Conservation (phyloP, 352 stramenopile species). For the Phytophthora brassicae region DNA sequence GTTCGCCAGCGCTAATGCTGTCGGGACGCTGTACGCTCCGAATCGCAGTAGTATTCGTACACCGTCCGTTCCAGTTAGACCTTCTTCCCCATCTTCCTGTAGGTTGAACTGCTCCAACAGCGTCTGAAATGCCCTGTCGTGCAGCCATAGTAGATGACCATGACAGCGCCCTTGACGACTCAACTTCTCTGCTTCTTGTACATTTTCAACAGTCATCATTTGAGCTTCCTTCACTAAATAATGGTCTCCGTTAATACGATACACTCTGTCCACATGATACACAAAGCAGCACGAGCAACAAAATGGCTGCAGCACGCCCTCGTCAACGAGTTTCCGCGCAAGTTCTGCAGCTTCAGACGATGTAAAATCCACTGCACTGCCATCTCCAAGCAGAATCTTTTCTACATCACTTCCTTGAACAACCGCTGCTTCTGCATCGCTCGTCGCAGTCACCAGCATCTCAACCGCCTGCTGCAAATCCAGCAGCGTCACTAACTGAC, state of each 20-base stretch:
- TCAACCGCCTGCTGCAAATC: slow-evolving; percentile 30
- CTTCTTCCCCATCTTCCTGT: slow-evolving; percentile 10
- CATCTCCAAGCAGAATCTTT: slow-evolving; percentile 27
- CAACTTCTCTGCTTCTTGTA: neutral
- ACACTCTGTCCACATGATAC: slow-evolving; percentile 34
- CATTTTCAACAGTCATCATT: slow-evolving; percentile 8
- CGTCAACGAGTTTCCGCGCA: slow-evolving; percentile 26
- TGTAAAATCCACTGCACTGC: slow-evolving; percentile 21
- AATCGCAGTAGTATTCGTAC: slow-evolving; percentile 43
- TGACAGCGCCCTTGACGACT: slow-evolving; percentile 4
- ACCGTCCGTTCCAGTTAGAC: slow-evolving; percentile 38
- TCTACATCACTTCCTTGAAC: slow-evolving; percentile 39
- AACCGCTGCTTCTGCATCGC: slow-evolving; percentile 13
- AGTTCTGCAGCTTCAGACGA: slow-evolving; percentile 14
- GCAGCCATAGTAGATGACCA: slow-evolving; percentile 28
- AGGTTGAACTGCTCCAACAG: slow-evolving; percentile 17
- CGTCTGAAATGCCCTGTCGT: slow-evolving; percentile 16
- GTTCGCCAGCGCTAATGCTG: slow-evolving; percentile 36
- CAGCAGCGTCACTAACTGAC: slow-evolving; percentile 6
- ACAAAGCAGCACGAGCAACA: slow-evolving; percentile 38
- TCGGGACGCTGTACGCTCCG: slow-evolving; percentile 46
- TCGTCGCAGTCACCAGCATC: slow-evolving; percentile 32
- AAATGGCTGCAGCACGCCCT: slow-evolving; percentile 33
- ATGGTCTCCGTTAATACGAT: slow-evolving; percentile 31
- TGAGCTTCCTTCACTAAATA: slow-evolving; percentile 23